A percentile compares a stretch with the other conserved stretches of the same genome.
phyloP scores from a whole-genome alignment of 1,139 yeast genomes.

The Hyphopichia buzzinii region DNA sequence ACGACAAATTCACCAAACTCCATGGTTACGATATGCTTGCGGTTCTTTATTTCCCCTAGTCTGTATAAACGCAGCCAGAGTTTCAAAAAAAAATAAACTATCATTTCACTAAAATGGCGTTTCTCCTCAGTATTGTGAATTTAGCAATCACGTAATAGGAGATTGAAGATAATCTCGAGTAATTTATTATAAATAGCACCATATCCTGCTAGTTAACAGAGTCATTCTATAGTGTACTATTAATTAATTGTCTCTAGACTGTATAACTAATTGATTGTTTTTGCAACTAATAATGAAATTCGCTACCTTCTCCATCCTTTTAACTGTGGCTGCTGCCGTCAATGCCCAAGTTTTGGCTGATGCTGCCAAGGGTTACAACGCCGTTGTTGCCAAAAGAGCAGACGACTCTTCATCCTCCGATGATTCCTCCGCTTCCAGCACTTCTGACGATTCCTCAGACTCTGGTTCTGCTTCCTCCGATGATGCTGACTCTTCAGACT shows the following conservation, averaged over 20 bases:
- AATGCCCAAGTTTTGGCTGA: conserved; percentile 10
- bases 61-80: too few relatives aligned
- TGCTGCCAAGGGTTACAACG: conserved; percentile 1
- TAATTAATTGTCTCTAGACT: too few relatives aligned
- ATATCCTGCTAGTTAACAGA: too few relatives aligned
- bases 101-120: not conserved
- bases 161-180: too few relatives aligned
- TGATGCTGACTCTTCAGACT: conserved; percentile 9
- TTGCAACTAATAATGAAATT: conserved; percentile 12
- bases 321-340: conserved; percentile 13
- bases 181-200: too few relatives aligned
- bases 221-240: too few relatives aligned
- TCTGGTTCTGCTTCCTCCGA: conserved; percentile 7
- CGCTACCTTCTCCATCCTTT: conserved; percentile 12
- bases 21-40: too few relatives aligned
- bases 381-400: conserved; percentile 8
- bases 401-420: conserved; percentile 2
- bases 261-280: too few relatives aligned
- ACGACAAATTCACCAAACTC: too few relatives aligned
- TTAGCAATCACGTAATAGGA: not conserved
- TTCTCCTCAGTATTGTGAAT: not conserved
- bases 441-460: conserved; percentile 4
- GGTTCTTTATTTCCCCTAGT: too few relatives aligned
- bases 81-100: too few relatives aligned
- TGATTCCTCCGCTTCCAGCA: not conserved